These are phyloP conservation scores for Blepharisma stoltei DNA, from an alignment of 73 alveolate genomes.

Conservation along the genomic window DNA sequence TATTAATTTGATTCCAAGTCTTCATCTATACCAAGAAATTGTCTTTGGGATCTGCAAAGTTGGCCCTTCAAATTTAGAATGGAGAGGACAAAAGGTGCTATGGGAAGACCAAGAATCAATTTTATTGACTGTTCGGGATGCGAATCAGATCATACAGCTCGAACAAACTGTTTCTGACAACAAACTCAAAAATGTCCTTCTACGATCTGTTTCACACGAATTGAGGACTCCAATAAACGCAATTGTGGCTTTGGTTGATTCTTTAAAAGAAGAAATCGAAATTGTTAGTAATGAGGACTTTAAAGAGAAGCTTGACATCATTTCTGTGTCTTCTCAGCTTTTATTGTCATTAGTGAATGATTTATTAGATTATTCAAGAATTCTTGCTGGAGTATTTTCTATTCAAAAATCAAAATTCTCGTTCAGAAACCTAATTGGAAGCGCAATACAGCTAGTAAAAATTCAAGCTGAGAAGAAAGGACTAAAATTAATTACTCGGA, in stretches of 20 bases:
- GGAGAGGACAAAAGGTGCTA: too few relatives aligned
- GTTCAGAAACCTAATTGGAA: conserved; percentile 20
- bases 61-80: too few relatives aligned
- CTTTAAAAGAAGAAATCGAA: neutral
- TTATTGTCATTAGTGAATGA: conserved; percentile 39
- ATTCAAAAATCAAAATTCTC: conserved; percentile 6
- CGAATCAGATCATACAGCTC: too few relatives aligned
- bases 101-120: too few relatives aligned
- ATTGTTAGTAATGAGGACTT: neutral
- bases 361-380: conserved; percentile 39
- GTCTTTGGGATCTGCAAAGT: too few relatives aligned
- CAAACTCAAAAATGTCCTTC: conserved; percentile 17
- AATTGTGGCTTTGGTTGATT: conserved; percentile 13
- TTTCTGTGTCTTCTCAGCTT: conserved; percentile 27
- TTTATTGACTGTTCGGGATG: too few relatives aligned
- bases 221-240: conserved; percentile 15
- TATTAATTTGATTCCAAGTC: too few relatives aligned
- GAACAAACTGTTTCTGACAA: too few relatives aligned
- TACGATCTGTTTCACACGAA: conserved; percentile 31
- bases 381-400: conserved; percentile 35
- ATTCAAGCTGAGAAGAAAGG: conserved; percentile 39
- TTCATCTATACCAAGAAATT: too few relatives aligned
- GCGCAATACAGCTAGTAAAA: conserved; percentile 15
- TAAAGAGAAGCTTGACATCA: conserved; percentile 18
- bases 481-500: conserved; percentile 1